These are phyloP conservation scores for Anaeromyces robustus DNA, from an alignment of 192 early-diverging fungal genomes.

Conservation along the genomic window DNA sequence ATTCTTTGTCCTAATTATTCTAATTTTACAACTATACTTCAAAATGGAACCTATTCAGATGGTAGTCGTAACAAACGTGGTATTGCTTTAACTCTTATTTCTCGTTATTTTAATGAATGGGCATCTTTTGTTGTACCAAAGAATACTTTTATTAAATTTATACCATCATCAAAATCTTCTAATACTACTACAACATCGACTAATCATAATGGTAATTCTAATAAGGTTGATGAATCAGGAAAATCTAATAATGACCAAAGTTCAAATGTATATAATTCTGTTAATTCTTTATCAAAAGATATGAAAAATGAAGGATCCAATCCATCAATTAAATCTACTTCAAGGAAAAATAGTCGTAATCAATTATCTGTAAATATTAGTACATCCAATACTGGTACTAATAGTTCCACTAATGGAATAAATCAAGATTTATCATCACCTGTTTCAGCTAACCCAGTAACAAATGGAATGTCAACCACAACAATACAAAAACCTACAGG, in stretches of 20 bases:
- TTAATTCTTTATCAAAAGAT: no score
- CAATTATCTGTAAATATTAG: background rate
- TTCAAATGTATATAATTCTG: no score
- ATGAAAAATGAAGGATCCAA: no score
- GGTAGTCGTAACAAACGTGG: background rate
- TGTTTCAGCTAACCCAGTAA: no score
- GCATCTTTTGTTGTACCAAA: background rate
- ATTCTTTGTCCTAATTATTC: background rate
- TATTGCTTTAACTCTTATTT: background rate
- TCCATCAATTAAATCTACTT: no score
- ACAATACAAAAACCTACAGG: background rate
- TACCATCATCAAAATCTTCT: background rate
- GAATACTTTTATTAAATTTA: background rate
- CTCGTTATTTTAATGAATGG: background rate
- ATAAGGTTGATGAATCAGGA: no score
- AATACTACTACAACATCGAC: no score
- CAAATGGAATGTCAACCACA: background rate
- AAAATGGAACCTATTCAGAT: background rate
- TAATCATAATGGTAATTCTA: no score
- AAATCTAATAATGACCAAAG: no score
- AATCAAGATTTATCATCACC: no score
- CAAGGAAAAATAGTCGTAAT: background rate
- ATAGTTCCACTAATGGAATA: no score
- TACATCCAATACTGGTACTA: no score
- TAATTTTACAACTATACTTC: background rate